Evolutionary conservation across 768 basidiomycete genomes (phyloP).

Genomic region (Suillus subalutaceus): DNA sequence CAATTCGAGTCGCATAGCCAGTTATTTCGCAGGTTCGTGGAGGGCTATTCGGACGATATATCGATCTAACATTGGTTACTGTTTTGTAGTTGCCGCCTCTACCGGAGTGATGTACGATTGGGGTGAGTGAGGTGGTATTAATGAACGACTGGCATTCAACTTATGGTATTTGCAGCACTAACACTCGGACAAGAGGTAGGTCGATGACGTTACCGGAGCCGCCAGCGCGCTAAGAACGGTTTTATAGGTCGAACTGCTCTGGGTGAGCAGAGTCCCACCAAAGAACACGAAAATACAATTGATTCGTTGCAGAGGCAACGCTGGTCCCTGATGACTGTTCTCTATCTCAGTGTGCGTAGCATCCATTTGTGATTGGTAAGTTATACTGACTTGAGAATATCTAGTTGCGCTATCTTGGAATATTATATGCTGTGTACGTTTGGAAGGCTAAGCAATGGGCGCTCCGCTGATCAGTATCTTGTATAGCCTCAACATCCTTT

Average conservation of each 20-base stretch:
- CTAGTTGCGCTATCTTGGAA: constrained; percentile 3
- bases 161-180: not conserved
- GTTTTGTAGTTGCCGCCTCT: not conserved
- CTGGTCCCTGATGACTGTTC: not conserved
- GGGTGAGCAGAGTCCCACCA: not conserved
- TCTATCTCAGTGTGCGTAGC: not conserved
- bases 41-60: not conserved
- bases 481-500: not conserved
- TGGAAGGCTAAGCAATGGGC: not conserved
- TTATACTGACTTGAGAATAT: not conserved
- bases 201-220: not conserved
- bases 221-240: not conserved
- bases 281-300: not conserved
- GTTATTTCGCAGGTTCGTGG: not conserved
- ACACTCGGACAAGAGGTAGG: not conserved
- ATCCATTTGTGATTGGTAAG: not conserved
- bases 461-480: not conserved
- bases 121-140: not conserved
- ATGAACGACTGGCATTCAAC: not conserved
- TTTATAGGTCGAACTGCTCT: not conserved
- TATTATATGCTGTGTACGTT: constrained; percentile 3
- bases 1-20: constrained; percentile 4
- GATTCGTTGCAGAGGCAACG: not conserved
- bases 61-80: not conserved
- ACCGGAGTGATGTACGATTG: not conserved